Evolutionary conservation across 2,329 filamentous ascomycete genomes (phyloP).

Genomic region (Conoideocrella luteorostrata): DNA sequence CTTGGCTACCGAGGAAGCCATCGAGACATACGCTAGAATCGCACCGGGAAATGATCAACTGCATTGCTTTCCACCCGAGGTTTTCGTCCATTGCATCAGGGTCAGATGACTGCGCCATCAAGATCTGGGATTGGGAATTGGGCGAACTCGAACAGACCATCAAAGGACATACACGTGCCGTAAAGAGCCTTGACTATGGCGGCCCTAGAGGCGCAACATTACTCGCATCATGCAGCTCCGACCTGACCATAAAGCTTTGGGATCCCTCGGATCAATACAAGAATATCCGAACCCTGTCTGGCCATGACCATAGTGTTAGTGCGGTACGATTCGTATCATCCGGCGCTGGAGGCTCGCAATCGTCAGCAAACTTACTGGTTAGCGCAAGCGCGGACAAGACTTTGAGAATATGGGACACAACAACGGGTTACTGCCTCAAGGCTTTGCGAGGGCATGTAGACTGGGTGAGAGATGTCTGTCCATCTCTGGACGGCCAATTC

Average conservation of each 20-base stretch:
- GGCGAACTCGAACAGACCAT: slow-evolving; percentile 86
- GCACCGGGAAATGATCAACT: slow-evolving; percentile 74
- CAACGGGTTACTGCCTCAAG: slow-evolving; percentile 83
- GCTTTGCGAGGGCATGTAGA: slow-evolving; percentile 76
- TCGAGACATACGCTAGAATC: slow-evolving; percentile 77
- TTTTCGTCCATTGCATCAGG: slow-evolving; percentile 87
- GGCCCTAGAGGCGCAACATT: slow-evolving; percentile 74
- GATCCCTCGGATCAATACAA: slow-evolving; percentile 87
- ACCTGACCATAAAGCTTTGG: slow-evolving; percentile 93
- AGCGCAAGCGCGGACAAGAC: slow-evolving; percentile 80
- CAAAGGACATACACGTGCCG: slow-evolving; percentile 85
- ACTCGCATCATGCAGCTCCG: slow-evolving; percentile 58
- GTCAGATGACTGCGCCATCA: slow-evolving; percentile 89
- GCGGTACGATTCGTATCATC: slow-evolving; percentile 81
- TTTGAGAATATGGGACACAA: slow-evolving; percentile 82
- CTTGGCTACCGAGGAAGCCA: slow-evolving; percentile 81
- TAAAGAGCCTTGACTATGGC: slow-evolving; percentile 85
- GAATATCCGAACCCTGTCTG: slow-evolving; percentile 84
- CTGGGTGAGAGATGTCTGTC: slow-evolving; percentile 83
- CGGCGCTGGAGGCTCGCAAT: slow-evolving; percentile 67
- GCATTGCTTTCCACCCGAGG: slow-evolving; percentile 85
- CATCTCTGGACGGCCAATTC: slow-evolving; percentile 74
- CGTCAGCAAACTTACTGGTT: slow-evolving; percentile 72
- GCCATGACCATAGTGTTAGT: slow-evolving; percentile 86
- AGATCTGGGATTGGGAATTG: slow-evolving; percentile 95